Percentiles rank a stretch among this genome's conserved stretches.
phyloP scores from a whole-genome alignment of 2,329 filamentous ascomycete species.

The Diplodia intermedia region DNA sequence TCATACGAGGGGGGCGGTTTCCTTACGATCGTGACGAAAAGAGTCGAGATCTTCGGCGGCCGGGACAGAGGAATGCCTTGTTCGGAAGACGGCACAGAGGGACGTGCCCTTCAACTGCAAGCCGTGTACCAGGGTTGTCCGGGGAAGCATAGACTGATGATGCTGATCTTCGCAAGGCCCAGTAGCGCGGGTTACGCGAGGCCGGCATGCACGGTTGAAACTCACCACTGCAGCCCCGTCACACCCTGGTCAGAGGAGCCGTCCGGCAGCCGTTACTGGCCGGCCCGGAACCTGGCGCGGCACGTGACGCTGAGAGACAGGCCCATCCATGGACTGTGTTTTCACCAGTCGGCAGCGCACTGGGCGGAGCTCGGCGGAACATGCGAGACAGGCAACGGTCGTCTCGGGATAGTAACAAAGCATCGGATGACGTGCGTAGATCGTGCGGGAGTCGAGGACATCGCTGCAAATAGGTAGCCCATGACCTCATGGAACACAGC shows the following conservation, averaged over 20 bases:
- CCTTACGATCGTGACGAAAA: conserved; percentile 30
- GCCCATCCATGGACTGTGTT: conserved; percentile 15
- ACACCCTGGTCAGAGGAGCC: conserved; percentile 24
- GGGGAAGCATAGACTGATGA: conserved; percentile 10
- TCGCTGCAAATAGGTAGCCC: neutral
- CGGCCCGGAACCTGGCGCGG: conserved; percentile 2
- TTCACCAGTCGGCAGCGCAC: conserved; percentile 1
- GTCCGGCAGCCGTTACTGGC: conserved; percentile 22
- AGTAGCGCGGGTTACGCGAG: conserved; percentile 24
- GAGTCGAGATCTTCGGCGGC: conserved; percentile 12
- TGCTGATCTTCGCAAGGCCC: conserved; percentile 26
- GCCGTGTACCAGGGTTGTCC: conserved; percentile 17
- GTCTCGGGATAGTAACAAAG: conserved; percentile 15
- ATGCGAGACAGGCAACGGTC: conserved; percentile 23
- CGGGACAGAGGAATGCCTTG: conserved; percentile 2
- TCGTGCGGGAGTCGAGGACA: conserved; percentile 21
- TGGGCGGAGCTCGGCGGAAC: conserved; percentile 26
- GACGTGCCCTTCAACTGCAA: conserved; percentile 7
- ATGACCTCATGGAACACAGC: conserved; percentile 24
- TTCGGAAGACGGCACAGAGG: conserved; percentile 17
- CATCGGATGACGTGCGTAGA: conserved; percentile 29
- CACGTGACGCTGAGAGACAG: conserved; percentile 12
- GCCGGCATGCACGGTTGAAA: conserved; percentile 28
- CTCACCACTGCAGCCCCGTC: conserved; percentile 27
- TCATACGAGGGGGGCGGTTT: conserved; percentile 26